Base-by-base conservation (phyloP, 1,284 basidiomycete species). In the Austropuccinia psidii region DNA sequence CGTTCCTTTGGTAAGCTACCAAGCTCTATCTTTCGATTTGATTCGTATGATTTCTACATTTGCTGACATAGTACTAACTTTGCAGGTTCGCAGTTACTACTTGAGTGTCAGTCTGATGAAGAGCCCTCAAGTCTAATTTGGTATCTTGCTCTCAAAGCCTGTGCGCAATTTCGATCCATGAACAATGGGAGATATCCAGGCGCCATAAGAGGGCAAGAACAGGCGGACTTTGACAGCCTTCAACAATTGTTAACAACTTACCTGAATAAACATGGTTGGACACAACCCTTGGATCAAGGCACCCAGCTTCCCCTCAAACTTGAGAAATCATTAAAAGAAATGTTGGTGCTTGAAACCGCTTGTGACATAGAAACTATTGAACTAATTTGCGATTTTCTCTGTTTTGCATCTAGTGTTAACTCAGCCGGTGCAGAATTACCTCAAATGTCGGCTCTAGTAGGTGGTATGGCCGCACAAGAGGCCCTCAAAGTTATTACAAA, bases 401-500 rank as follows among this genome's bases (percentile, higher is more conserved):
- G 41, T 29, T 27, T 41, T 61, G 1, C 33, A 24, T 15, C 29
- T 54, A 57, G 66, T 11, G 76, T 78, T 0, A 88, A 94, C 19
- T 86, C 92, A 1, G 92, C 91, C 1, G 76, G 77, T 45, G 75
- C 90, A 0, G 91, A 95, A 77, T 82, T 98, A 0, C 93, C 95
- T 0, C 94, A 93, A 76, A 94, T 89, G 0, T 91, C 96, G 0
- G 93, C 93, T 0, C 87, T 98, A 79, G 82, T 98, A 1, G 96
- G 96, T 17, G 96, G 95, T 0, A 81, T 98, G 21, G 90, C 94
- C 31, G 93, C 93, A n/a, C 96, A 98, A 78, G 96, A 98, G 81
- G 88, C 88, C 7, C 98, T 98, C 85, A 98, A 99, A 85, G 85
- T 98, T 81, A 89, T 97, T 78, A 98, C 95, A 75, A 88, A 88